Percentiles rank a stretch among this genome's conserved stretches.
These are phyloP conservation scores for Chiua virens DNA, from an alignment of 768 basidiomycete species.

Conservation along the genomic window DNA sequence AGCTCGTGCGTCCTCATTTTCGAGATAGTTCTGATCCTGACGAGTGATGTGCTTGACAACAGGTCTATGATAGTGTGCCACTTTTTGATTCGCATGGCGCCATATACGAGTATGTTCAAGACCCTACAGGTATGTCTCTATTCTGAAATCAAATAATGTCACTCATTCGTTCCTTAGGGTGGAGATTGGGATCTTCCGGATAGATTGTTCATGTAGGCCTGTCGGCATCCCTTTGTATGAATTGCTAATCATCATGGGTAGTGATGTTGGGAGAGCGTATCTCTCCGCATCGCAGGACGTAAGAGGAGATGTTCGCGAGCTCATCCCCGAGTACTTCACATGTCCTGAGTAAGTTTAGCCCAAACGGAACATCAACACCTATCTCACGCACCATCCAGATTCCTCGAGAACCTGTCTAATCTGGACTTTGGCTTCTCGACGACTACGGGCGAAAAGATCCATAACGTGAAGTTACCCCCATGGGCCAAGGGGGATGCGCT, in stretches of 20 bases:
- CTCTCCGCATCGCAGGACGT: constrained; percentile 83
- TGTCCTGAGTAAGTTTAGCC: constrained; percentile 63
- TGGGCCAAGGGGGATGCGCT: no score
- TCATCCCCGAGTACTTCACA: constrained; percentile 88
- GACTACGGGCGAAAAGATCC: no score
- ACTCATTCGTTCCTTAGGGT: constrained; percentile 49
- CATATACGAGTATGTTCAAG: constrained; percentile 95
- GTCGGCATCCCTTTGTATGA: background rate
- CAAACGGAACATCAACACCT: no score
- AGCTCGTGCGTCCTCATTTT: constrained; percentile 51
- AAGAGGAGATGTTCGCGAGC: constrained; percentile 89
- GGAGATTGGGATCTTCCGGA: constrained; percentile 95
- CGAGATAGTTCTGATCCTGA: background rate
- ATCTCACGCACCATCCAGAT: no score
- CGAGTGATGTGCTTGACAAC: constrained; percentile 1
- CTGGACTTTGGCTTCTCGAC: no score
- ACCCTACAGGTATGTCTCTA: constrained; percentile 57
- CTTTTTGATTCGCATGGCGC: constrained; percentile 85
- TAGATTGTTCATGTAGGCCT: constrained; percentile 69
- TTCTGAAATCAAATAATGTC: background rate
- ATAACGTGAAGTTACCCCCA: no score
- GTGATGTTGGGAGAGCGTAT: constrained; percentile 79
- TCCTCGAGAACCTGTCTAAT: no score
- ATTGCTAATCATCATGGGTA: constrained; percentile 30
- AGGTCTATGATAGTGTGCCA: constrained; percentile 94